Percentiles rank a stretch among this genome's conserved stretches.
These are phyloP conservation scores for Eucalyptus leucophloia DNA, from an alignment of 345 rosid genomes.

Conservation along the genomic window DNA sequence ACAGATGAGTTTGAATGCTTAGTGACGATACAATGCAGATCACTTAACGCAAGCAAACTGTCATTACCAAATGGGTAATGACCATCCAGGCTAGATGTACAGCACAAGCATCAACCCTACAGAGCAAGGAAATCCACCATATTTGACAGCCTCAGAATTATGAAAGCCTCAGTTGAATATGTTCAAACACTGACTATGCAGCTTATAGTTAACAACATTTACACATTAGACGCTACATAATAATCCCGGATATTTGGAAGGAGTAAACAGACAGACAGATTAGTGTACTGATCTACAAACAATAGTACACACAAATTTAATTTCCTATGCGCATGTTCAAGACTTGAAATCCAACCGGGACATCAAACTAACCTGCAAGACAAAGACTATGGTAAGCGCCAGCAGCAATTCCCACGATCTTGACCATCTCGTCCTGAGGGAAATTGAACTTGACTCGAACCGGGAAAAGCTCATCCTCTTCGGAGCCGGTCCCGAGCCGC, in stretches of 20 bases:
- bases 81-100: neutral
- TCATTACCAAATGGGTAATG: neutral
- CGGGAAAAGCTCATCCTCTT: slow-evolving; percentile 59
- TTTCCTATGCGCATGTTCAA: neutral
- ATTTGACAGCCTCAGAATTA: neutral
- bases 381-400: slow-evolving; percentile 94
- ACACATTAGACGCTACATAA: neutral
- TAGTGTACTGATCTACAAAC: neutral
- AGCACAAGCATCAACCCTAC: neutral
- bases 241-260: neutral
- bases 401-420: slow-evolving; percentile 59
- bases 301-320: neutral
- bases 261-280: neutral
- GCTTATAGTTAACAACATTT: neutral
- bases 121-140: neutral
- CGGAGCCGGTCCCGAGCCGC: slow-evolving; percentile 69
- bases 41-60: neutral
- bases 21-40: neutral
- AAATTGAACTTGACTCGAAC: slow-evolving; percentile 29
- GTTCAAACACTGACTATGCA: neutral
- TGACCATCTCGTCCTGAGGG: slow-evolving; percentile 11
- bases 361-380: slow-evolving; percentile 42
- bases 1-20: neutral
- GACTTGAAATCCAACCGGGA: neutral
- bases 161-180: neutral